Conservation (phyloP, 345 rosid species). For the Moringa oleifera region DNA sequence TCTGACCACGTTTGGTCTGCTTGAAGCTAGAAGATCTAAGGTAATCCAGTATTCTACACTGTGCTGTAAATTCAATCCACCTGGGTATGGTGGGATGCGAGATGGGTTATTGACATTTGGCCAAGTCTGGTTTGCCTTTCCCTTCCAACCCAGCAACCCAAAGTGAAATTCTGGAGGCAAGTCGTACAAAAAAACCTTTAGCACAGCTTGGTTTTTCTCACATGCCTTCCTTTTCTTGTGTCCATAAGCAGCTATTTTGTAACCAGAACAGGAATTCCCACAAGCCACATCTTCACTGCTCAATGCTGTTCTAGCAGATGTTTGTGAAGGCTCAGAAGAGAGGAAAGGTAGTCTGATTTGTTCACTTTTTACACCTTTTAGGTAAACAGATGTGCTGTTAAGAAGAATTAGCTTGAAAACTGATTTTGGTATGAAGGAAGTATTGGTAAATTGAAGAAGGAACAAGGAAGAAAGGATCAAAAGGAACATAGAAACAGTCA, state of each 20-base stretch:
- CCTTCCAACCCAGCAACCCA: slow-evolving; percentile 77
- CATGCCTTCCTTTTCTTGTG: slow-evolving; percentile 19
- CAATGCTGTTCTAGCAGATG: slow-evolving; percentile 13
- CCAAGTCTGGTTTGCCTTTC: slow-evolving; percentile 48
- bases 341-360: slow-evolving; percentile 24
- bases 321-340: slow-evolving; percentile 20
- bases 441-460: slow-evolving; percentile 53
- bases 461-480: slow-evolving; percentile 50
- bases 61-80: slow-evolving; percentile 86
- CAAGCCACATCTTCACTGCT: slow-evolving; percentile 15
- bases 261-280: slow-evolving; percentile 10
- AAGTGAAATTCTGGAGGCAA: slow-evolving; percentile 82
- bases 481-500: slow-evolving; percentile 43
- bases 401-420: slow-evolving; percentile 57
- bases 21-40: slow-evolving; percentile 78
- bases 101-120: slow-evolving; percentile 44
- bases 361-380: slow-evolving; percentile 28
- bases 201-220: slow-evolving; percentile 21
- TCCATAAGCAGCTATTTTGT: slow-evolving; percentile 10
- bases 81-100: slow-evolving; percentile 57
- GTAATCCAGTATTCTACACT: slow-evolving; percentile 95
- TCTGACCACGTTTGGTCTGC: slow-evolving; percentile 29
- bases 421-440: slow-evolving; percentile 44
- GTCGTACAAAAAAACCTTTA: slow-evolving; percentile 81
- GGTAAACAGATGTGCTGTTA: slow-evolving; percentile 38